These are phyloP conservation scores for Solanum stenotomum DNA, from an alignment of 257 asterid species.

Conservation along the genomic window DNA sequence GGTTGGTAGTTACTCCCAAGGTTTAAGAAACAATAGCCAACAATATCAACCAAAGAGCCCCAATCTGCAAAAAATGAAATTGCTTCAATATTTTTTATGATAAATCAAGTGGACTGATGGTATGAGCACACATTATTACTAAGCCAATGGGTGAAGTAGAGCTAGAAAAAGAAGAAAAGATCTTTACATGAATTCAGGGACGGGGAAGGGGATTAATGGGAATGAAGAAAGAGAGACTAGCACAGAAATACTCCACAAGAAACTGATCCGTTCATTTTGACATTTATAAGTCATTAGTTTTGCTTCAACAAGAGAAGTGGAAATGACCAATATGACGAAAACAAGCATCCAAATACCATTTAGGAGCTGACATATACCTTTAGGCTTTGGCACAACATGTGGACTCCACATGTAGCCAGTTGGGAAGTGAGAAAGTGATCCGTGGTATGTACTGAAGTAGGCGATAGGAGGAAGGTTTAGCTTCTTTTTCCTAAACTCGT, in stretches of 20 bases:
- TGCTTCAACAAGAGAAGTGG: not conserved
- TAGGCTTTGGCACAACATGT: conserved; percentile 86
- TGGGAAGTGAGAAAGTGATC: conserved; percentile 95
- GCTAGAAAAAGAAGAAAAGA: not conserved
- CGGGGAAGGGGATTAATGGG: not conserved
- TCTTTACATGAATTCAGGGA: not conserved
- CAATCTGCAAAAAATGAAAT: conserved; percentile 54
- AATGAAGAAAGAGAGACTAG: not conserved
- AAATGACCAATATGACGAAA: not conserved
- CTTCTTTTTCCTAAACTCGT: conserved; percentile 86
- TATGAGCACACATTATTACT: not conserved
- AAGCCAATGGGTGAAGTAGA: not conserved
- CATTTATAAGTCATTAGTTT: not conserved
- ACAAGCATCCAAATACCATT: not conserved
- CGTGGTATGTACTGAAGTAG: conserved; percentile 88
- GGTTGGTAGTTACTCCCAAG: conserved; percentile 75
- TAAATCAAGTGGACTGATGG: not conserved
- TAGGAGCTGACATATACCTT: conserved; percentile 36
- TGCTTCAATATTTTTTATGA: not conserved
- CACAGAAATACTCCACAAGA: not conserved
- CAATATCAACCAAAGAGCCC: conserved; percentile 93
- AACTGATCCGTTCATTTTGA: not conserved
- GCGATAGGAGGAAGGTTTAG: conserved; percentile 91
- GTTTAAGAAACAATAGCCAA: conserved; percentile 83
- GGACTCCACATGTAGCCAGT: conserved; percentile 99